Evolutionary conservation across 2,329 filamentous ascomycete species (phyloP).

Genomic region (Phyllosticta citribraziliensis): DNA sequence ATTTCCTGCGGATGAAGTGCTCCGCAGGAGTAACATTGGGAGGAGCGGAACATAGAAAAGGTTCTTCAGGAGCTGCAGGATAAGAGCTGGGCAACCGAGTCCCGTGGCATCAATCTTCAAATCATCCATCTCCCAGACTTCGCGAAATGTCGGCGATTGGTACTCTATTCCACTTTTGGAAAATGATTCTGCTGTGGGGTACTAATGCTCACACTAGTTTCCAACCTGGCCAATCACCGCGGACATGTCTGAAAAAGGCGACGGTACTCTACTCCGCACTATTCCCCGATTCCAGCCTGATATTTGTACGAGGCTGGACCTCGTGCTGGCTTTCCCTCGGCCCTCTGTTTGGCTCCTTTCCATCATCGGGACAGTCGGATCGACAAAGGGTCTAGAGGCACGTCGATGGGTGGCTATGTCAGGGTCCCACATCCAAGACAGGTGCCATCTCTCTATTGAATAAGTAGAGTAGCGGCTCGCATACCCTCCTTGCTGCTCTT

Average conservation of each 20-base stretch:
- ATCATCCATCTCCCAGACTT: neutral
- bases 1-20: no score
- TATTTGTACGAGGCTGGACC: neutral
- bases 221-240: neutral
- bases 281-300: neutral
- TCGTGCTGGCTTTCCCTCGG: neutral
- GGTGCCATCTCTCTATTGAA: neutral
- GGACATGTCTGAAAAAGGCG: neutral
- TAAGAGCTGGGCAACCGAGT: neutral
- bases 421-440: neutral
- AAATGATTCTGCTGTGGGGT: neutral
- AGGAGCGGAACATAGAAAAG: neutral
- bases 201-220: neutral
- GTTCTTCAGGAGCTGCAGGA: neutral
- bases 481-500: neutral
- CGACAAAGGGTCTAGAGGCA: neutral
- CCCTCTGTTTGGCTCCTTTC: neutral
- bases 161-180: neutral
- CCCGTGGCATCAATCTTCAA: neutral
- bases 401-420: neutral
- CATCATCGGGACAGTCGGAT: neutral
- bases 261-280: neutral
- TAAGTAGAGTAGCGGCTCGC: neutral
- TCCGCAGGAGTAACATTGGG: no score
- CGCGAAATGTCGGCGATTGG: neutral